Evolutionary conservation across 2,329 filamentous ascomycete species (phyloP), one percentile per base, ranked within the genome.

Genomic region (Fusarium tupiense): DNA sequence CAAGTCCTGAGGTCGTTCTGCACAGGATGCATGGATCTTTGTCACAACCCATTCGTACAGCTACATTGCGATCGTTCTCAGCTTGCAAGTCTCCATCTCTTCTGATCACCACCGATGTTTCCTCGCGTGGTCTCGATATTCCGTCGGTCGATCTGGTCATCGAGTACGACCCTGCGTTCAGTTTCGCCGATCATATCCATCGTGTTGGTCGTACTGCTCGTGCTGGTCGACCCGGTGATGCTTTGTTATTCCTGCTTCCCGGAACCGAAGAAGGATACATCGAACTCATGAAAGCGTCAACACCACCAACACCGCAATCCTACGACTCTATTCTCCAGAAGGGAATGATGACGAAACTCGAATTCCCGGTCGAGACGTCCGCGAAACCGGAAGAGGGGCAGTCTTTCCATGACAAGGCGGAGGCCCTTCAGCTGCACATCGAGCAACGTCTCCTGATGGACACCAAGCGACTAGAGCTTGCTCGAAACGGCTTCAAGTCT

Each of bases 111-210:
- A 99, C 96, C 3, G 96, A 99, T 80, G 96, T 99, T 58, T 94
- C 96, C 19, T 96, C 96, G 26, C 94, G 96, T 80, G 96, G 96
- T 85, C 91, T 99, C 47, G 96, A 99, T 86, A 90, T 99, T 22
- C 96, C 96, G 2, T 96, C 96, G 58, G 94, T 99, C 59, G 96
- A 99, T 81, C 88, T 98, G 26, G 95, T 99, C 57, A 90, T 99
- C 64, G 96, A 99, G 82, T 98, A 98, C 81, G 96, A 99, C 80
- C 95, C 96, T 1, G 94, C 96, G 6, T 98, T 98, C 83, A 94
- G 93, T 80, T 91, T 94, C 31, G 93, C 95, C 69, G 96, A 99
- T 82, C 96, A 99, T 82, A 89, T 98, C 13, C 96, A 99, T 84
- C 92, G 96, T 64, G 94, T 98, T 63, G 96, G 96, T 62, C 93